Base-by-base conservation (phyloP, 441 rosid species). In the Kokia cookei region DNA sequence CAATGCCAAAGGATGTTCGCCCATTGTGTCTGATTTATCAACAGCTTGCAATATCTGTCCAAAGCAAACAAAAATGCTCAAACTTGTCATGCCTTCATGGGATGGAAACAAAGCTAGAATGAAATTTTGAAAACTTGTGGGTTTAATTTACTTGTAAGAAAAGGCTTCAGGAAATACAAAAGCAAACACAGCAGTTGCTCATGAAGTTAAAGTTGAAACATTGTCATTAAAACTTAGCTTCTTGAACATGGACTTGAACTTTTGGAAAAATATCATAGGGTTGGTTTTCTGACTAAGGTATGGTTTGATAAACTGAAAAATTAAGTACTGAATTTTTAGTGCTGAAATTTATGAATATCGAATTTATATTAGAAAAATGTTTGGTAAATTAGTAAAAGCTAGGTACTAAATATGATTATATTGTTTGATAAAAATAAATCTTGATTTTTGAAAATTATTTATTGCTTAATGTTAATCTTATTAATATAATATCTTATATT, bases 1-100 rank as follows among this genome's bases (percentile, higher is more conserved):
- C 82, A 91, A 79, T 53, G 98, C 89, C 80, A 96, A 80, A 80
- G 84, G 92, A 88, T 93, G 98, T 64, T 91, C 97, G 55, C 74
- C 88, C 22, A 40, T 76, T 81, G 87, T 71, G 84, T 88, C 97
- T 79, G 88, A 81, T 81, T 84, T 89, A 65, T 94, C 98, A 78
- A 90, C 86, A 73, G 82, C 82, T 71, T 78, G 90, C 79, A 89
- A 81, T 73, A 79, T 81, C 99, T 96, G 96, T 82, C 81, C 71
- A 76, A 75, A 57, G 37, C 68, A 81, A 42, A 71, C 55, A 67
- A 51, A 62, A 12, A 48, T 17, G 29, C 17, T 32, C 53, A 27
- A 47, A 60, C 2, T 37, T 29, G 24, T 32, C 47, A 62, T 61
- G 68, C 69, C 29, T 61, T 61, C 26, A 35, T 22, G 37, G 47